Evolutionary conservation across 345 rosid species (phyloP), one percentile per base, ranked within the genome.

Genomic region (Tarenaya hassleriana): DNA sequence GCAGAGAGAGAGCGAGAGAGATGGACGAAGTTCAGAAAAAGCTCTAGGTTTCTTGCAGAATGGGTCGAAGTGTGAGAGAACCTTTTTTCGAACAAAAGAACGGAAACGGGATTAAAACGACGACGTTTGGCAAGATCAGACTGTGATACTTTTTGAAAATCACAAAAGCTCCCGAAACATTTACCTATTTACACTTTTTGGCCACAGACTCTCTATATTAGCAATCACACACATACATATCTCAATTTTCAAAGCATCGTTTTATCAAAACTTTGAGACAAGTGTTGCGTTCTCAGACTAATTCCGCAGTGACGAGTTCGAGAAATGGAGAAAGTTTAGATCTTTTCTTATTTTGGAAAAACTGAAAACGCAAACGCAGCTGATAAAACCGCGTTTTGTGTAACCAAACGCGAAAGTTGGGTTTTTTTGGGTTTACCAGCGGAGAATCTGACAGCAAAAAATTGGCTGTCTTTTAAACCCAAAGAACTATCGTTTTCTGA

Each of bases 31-130:
- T 33, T 35, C 7, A 33, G 37, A 55, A 11, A 32, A 33, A 47
- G 56, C 61, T 48, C 20, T 19, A 33, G 62, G 16, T 63, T 63
- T 55, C 68, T 63, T 63, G 61, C 27, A 32, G 38, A 40, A 32
- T 38, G 27, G 49, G 55, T 47, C 32, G 60, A 40, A 38, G 10
- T 50, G 34, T 21, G 10, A 8, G 27, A 39, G n/a, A 11, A 11
- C 14, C 14, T 12, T 39, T 39, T 16, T 39, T 15, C n/a, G 16
- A 8, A n/a, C 3, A 47, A 15, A 8, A 21, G 7, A 11, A 8
- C n/a, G n/a, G n/a, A 45, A 1, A 3, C 11, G 3, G 11, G 11
- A 10, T 35, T 0, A 21, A 8, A 40, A 49, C 64, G 64, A 7
- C 56, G 16, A 0, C 63, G 56, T 17, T 39, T 10, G 5, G 29